phyloP scores from a whole-genome alignment of 768 basidiomycete genomes.

The Piloderma croceum region DNA sequence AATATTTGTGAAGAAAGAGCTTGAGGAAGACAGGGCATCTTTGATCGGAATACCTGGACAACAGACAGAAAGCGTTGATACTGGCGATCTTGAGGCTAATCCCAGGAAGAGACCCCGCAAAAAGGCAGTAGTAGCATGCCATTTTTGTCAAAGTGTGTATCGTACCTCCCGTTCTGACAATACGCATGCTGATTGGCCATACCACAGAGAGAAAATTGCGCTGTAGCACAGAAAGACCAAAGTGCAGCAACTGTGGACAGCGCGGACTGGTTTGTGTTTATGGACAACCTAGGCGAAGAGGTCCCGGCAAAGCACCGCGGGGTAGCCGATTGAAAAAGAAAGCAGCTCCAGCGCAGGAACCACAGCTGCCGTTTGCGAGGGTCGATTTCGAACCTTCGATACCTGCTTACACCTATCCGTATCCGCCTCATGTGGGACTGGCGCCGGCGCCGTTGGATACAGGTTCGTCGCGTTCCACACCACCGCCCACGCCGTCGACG shows the following conservation, averaged over 20 bases:
- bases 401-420: too few species aligned
- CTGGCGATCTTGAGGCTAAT: conserved; percentile 16
- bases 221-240: conserved; percentile 63
- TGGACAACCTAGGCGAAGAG: conserved; percentile 52
- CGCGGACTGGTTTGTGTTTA: conserved; percentile 52
- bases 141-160: conserved; percentile 66
- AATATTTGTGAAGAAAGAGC: too few species aligned
- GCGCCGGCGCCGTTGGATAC: too few species aligned
- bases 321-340: conserved; percentile 45
- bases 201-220: conserved; percentile 65
- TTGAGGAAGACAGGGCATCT: too few species aligned
- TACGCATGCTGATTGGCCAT: conserved; percentile 4
- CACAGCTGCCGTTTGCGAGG: too few species aligned
- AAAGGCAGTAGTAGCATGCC: conserved; percentile 65
- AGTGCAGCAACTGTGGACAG: conserved; percentile 56
- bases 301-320: conserved; percentile 71
- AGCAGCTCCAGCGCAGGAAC: background rate
- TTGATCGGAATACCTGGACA: too few species aligned
- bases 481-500: too few species aligned
- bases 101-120: conserved; percentile 27
- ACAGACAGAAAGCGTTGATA: too few species aligned
- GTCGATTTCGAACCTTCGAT: too few species aligned
- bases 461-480: too few species aligned
- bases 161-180: background rate
- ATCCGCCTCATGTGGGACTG: too few species aligned